A percentile compares a stretch with the other conserved stretches of the same genome.
phyloP scores from a whole-genome alignment of 768 basidiomycete species.

The Lactarius hengduanensis region DNA sequence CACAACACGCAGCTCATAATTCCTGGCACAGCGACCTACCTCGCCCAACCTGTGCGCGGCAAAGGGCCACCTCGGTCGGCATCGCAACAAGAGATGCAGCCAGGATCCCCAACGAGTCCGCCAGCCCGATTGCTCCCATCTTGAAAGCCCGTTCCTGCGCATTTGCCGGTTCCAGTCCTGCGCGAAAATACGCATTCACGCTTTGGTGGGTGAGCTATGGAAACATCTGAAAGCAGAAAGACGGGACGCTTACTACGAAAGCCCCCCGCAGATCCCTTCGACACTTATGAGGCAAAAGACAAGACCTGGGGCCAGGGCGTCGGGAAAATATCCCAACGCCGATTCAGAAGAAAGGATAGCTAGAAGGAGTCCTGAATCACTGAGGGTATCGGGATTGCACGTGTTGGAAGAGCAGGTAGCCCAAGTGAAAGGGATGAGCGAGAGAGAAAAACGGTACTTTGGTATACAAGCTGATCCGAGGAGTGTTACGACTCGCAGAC shows the following conservation, averaged over 20 bases:
- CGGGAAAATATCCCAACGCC: slow-evolving; percentile 62
- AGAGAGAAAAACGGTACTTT: slow-evolving; percentile 90
- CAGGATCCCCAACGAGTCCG: slow-evolving; percentile 74
- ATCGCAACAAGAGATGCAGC: slow-evolving; percentile 63
- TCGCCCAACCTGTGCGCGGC: slow-evolving; percentile 64
- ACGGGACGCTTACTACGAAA: slow-evolving; percentile 72
- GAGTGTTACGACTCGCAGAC: neutral
- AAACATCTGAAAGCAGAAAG: slow-evolving; percentile 6
- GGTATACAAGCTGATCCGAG: slow-evolving; percentile 66
- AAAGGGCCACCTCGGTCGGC: slow-evolving; percentile 76
- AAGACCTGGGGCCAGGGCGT: slow-evolving; percentile 46
- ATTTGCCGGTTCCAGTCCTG: slow-evolving; percentile 67
- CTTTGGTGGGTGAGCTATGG: slow-evolving; percentile 38
- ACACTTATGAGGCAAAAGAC: slow-evolving; percentile 78
- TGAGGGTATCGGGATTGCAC: slow-evolving; percentile 71
- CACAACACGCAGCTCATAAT: slow-evolving; percentile 39
- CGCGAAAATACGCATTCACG: slow-evolving; percentile 82
- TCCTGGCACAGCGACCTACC: slow-evolving; percentile 71
- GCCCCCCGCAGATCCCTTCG: slow-evolving; percentile 91
- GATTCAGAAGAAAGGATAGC: slow-evolving; percentile 62
- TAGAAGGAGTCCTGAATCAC: slow-evolving; percentile 70
- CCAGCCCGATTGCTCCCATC: slow-evolving; percentile 86
- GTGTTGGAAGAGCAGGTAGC: slow-evolving; percentile 70
- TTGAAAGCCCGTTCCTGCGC: slow-evolving; percentile 82
- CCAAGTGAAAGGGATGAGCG: slow-evolving; percentile 88